Evolutionary conservation across 306 rosid genomes (phyloP).

Genomic region (Albizia julibrissin): DNA sequence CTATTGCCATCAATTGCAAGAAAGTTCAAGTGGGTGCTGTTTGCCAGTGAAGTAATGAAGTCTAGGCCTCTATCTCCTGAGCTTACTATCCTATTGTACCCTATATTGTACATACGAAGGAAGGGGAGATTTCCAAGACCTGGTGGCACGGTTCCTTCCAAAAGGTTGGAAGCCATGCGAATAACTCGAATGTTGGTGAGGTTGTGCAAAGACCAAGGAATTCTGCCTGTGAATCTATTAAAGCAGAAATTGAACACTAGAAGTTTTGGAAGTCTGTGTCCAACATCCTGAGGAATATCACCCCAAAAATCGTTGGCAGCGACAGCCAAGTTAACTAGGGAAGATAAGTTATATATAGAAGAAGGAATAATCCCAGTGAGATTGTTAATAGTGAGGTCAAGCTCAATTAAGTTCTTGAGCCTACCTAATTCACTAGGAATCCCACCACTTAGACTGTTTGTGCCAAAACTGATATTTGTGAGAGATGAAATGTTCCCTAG

Average conservation of each 20-base stretch:
- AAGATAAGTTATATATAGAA: slow-evolving; percentile 57
- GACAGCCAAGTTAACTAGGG: slow-evolving; percentile 50
- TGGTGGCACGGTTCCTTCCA: slow-evolving; percentile 72
- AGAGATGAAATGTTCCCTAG: slow-evolving; percentile 68
- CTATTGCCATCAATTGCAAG: slow-evolving; percentile 60
- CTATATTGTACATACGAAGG: slow-evolving; percentile 59
- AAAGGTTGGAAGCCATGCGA: slow-evolving; percentile 48
- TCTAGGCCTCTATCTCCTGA: slow-evolving; percentile 46
- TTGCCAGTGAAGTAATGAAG: slow-evolving; percentile 59
- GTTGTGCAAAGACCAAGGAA: slow-evolving; percentile 76
- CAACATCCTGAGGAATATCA: slow-evolving; percentile 62
- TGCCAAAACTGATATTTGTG: slow-evolving; percentile 50
- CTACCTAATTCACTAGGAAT: slow-evolving; percentile 57
- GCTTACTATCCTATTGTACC: slow-evolving; percentile 56
- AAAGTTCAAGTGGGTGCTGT: slow-evolving; percentile 55
- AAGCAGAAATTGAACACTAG: slow-evolving; percentile 51
- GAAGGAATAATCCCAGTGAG: slow-evolving; percentile 63
- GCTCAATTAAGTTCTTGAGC: slow-evolving; percentile 51
- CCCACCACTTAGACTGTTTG: slow-evolving; percentile 56
- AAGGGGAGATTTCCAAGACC: slow-evolving; percentile 58
- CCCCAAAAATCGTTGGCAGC: slow-evolving; percentile 74
- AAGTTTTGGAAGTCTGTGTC: slow-evolving; percentile 60
- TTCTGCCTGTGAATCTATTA: slow-evolving; percentile 19
- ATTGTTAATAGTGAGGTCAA: slow-evolving; percentile 55
- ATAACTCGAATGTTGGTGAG: slow-evolving; percentile 57